Evolutionary conservation across 176 grass and related monocot species (phyloP).

Genomic region (Oryza australiensis): DNA sequence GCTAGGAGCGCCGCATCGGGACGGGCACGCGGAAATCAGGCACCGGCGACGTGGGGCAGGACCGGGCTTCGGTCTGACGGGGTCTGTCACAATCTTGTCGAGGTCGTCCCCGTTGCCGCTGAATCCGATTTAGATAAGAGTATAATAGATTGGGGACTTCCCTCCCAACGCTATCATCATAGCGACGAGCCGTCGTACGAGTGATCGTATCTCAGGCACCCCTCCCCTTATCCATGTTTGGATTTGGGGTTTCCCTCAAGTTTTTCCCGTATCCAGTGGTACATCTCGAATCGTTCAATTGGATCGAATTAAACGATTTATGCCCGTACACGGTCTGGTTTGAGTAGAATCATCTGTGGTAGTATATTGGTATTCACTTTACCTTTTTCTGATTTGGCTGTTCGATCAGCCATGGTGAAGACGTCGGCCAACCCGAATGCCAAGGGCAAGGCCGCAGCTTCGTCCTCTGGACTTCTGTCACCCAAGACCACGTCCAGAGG

Average conservation of each 20-base stretch:
- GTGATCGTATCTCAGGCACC: neutral
- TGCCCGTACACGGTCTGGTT: neutral
- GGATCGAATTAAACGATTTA: neutral
- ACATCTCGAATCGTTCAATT: neutral
- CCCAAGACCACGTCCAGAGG: slow-evolving; percentile 20
- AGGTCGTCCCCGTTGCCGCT: neutral
- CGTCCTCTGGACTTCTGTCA: neutral
- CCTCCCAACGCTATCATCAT: neutral
- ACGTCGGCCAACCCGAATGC: neutral
- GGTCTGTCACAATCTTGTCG: neutral
- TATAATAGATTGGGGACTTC: too few species aligned
- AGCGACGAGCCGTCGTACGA: neutral
- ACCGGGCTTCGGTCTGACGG: too few species aligned
- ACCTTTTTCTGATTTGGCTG: neutral
- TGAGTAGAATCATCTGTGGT: neutral
- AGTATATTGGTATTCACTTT: neutral
- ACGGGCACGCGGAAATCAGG: too few species aligned
- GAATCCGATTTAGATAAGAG: too few species aligned
- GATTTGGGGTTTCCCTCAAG: neutral
- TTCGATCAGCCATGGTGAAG: slow-evolving; percentile 48
- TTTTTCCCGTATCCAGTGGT: neutral
- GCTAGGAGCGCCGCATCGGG: neutral
- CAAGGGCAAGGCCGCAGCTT: slow-evolving; percentile 30
- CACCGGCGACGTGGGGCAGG: too few species aligned
- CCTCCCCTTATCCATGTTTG: neutral